phyloP scores from a whole-genome alignment of 2,329 filamentous ascomycete species.

The Fusarium dimerum region DNA sequence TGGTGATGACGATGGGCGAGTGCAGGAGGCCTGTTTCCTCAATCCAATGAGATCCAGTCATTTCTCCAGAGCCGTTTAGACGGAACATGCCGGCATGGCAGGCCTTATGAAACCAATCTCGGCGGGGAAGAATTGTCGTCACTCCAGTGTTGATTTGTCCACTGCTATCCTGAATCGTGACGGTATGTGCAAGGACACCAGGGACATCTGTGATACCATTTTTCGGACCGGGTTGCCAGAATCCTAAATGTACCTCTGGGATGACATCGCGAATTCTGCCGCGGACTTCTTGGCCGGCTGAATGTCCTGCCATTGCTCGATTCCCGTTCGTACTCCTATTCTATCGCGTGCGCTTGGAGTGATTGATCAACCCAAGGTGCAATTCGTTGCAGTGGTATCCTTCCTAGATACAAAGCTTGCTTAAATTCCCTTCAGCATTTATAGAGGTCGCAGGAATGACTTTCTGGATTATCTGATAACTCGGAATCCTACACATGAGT shows the following conservation, averaged over 20 bases:
- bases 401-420: too few relatives aligned
- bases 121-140: constrained; percentile 49
- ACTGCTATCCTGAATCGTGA: constrained; percentile 40
- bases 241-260: constrained; percentile 45
- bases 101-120: constrained; percentile 45
- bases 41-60: constrained; percentile 63
- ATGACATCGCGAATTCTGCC: constrained; percentile 42
- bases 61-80: constrained; percentile 65
- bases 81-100: constrained; percentile 55
- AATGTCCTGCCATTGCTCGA: too few relatives aligned
- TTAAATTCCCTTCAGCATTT: too few relatives aligned
- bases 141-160: constrained; percentile 49
- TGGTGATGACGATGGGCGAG: constrained; percentile 62
- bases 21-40: constrained; percentile 61
- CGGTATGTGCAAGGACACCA: constrained; percentile 47
- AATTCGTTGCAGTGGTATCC: too few relatives aligned
- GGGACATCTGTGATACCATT: constrained; percentile 55
- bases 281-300: too few relatives aligned
- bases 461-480: too few relatives aligned
- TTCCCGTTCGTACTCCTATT: too few relatives aligned
- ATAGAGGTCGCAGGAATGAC: too few relatives aligned
- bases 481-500: too few relatives aligned
- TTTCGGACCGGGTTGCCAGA: constrained; percentile 43
- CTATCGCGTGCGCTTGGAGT: too few relatives aligned
- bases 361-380: too few relatives aligned